Conservation (phyloP, 2,329 filamentous ascomycete genomes). For the Colletotrichum caudatum region DNA sequence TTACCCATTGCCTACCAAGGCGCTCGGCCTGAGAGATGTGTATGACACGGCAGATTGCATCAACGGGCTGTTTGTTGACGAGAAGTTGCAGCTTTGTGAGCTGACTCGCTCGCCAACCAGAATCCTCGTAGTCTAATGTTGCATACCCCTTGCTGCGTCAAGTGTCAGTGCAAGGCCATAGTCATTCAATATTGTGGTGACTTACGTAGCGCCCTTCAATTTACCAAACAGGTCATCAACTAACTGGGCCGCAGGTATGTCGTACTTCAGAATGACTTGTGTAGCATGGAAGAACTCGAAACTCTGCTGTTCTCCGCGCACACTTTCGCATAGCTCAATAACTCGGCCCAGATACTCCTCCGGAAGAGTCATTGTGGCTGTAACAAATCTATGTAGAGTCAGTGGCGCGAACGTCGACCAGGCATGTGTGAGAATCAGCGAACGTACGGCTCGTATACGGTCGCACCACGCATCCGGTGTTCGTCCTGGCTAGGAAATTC, state of each 20-base stretch:
- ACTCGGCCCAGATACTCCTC: conserved; percentile 95
- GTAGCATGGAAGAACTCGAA: conserved; percentile 91
- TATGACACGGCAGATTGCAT: conserved; percentile 92
- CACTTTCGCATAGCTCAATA: conserved; percentile 93
- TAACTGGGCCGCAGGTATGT: conserved; percentile 86
- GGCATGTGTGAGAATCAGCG: not conserved
- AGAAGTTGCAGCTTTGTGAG: conserved; percentile 92
- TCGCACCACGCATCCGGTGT: conserved; percentile 57
- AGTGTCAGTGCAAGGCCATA: not conserved
- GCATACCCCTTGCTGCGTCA: conserved; percentile 82
- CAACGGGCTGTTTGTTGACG: conserved; percentile 93
- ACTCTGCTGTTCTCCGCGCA: conserved; percentile 87
- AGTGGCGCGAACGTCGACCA: not conserved
- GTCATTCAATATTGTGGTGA: conserved; percentile 12
- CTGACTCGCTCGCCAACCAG: conserved; percentile 83
- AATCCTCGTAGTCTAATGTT: conserved; percentile 95
- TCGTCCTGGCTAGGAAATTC: conserved; percentile 82
- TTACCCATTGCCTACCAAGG: conserved; percentile 88
- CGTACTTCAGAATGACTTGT: conserved; percentile 95
- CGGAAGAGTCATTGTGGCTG: conserved; percentile 88
- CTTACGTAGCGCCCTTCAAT: conserved; percentile 83
- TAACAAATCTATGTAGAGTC: conserved; percentile 67
- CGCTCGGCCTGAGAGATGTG: conserved; percentile 85
- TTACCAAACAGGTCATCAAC: conserved; percentile 99
- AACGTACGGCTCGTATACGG: conserved; percentile 64